Evolutionary conservation across 768 basidiomycete genomes (phyloP), one percentile per base, ranked within the genome.

Genomic region (Tricholoma bakamatsutake): DNA sequence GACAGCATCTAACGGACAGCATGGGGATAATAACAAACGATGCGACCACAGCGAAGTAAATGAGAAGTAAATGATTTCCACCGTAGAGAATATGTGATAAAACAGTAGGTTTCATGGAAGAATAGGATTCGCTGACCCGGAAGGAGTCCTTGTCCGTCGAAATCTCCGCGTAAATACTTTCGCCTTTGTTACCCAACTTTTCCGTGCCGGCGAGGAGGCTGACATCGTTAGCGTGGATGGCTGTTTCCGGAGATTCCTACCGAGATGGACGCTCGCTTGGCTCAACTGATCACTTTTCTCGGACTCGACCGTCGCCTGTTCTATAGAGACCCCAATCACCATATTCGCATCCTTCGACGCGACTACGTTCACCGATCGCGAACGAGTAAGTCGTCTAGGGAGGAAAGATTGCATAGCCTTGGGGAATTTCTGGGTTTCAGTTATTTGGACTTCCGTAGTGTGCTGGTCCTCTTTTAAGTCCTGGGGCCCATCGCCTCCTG

Each of bases 381-480:
- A 67, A 30, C 79, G 75, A 53, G 70, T 73, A 39, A 80, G 67
- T 17, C 78, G 69, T 37, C 79, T 70, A n/a, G 80, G 75, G 52
- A 82, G 62, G 24, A 81, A 61, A 12, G 69, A 64, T 43, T 71
- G 71, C 17, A 80, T 60, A 13, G 75, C 73, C 49, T 72, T 72
- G 2, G 77, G 73, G 39, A 80, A 66, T 47, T 69, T 74, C 59
- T 70, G 69, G 33, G 73, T 74, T 2, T 74, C 75, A 6, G 67
- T 71, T 60, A 81, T 79, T 50, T 74, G 74, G 58, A 83, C 71
- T 50, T 74, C 76, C 8, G 77, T 80, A 42, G 80, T 78, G 53
- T 76, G 78, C 53, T 69, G 64, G 50, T 69, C 67, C 52, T 80
- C 78, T 56, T 80, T 79, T 5, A 55, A 58, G 42, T 71, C 71